These are phyloP conservation scores for Pichia sp. DNA, from an alignment of 1,139 yeast genomes.

Conservation along the genomic window DNA sequence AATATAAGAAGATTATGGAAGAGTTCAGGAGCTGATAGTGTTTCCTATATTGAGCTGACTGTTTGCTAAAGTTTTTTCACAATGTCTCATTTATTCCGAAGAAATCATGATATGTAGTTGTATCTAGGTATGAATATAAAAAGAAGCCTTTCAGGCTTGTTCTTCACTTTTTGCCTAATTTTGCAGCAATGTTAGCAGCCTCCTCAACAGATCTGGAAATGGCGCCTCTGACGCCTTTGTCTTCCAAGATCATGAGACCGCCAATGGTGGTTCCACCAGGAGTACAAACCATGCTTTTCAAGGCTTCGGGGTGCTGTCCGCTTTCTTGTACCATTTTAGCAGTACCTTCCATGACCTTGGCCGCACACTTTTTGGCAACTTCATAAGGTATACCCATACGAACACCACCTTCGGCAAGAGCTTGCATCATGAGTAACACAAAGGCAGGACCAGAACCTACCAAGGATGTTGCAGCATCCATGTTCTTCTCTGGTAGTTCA, in stretches of 20 bases:
- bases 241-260: slow-evolving; percentile 90
- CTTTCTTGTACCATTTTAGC: slow-evolving; percentile 82
- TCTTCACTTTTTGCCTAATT: slow-evolving; percentile 61
- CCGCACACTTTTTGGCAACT: slow-evolving; percentile 84
- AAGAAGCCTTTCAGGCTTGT: not conserved
- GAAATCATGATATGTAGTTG: not conserved
- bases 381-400: slow-evolving; percentile 90
- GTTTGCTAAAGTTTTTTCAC: not conserved
- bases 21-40: slow-evolving; percentile 23
- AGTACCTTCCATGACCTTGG: slow-evolving; percentile 95
- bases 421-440: slow-evolving; percentile 82
- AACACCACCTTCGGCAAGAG: slow-evolving; percentile 91
- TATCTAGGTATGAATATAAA: slow-evolving; percentile 3
- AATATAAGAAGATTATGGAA: slow-evolving; percentile 30
- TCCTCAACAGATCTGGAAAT: slow-evolving; percentile 87
- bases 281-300: slow-evolving; percentile 87
- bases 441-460: slow-evolving; percentile 98
- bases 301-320: slow-evolving; percentile 88
- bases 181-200: slow-evolving; percentile 80
- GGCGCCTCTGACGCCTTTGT: slow-evolving; percentile 80
- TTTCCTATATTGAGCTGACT: not conserved
- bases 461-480: slow-evolving; percentile 94
- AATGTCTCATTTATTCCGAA: not conserved
- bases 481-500: slow-evolving; percentile 80
- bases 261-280: slow-evolving; percentile 99